Evolutionary conservation across 768 basidiomycete genomes (phyloP).

Genomic region (Suillus bovinus): DNA sequence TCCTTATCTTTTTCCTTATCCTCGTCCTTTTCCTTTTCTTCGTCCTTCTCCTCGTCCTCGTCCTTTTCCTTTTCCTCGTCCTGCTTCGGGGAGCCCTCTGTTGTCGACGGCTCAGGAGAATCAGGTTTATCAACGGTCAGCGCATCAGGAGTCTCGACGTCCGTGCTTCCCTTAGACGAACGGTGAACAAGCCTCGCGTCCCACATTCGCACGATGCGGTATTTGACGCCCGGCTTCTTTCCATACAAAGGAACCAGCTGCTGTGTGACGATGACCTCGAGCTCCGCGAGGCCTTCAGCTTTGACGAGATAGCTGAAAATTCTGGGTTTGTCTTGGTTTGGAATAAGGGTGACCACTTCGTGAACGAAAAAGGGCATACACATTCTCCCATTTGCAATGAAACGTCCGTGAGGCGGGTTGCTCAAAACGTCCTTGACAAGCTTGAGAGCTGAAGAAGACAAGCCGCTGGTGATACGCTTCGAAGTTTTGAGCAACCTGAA

Average conservation of each 20-base stretch:
- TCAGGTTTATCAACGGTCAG: background rate
- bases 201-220: constrained; percentile 25
- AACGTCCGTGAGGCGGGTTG: constrained; percentile 29
- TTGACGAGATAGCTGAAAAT: constrained; percentile 21
- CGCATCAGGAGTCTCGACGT: background rate
- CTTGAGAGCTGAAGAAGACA: constrained; percentile 18
- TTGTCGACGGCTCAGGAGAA: background rate
- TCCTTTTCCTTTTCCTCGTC: background rate
- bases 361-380: constrained; percentile 15
- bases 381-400: constrained; percentile 32
- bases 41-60: too few relatives aligned
- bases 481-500: constrained; percentile 13
- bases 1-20: background rate
- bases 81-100: background rate
- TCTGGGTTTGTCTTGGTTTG: background rate
- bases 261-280: constrained; percentile 17
- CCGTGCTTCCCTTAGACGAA: background rate
- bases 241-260: constrained; percentile 9
- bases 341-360: constrained; percentile 8
- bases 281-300: constrained; percentile 20
- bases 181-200: constrained; percentile 9
- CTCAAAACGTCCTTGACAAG: constrained; percentile 21
- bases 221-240: constrained; percentile 5
- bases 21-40: background rate
- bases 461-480: constrained; percentile 14